Conservation (phyloP, 169 alveolate species). For the Cryptosporidium ubiquitum region DNA sequence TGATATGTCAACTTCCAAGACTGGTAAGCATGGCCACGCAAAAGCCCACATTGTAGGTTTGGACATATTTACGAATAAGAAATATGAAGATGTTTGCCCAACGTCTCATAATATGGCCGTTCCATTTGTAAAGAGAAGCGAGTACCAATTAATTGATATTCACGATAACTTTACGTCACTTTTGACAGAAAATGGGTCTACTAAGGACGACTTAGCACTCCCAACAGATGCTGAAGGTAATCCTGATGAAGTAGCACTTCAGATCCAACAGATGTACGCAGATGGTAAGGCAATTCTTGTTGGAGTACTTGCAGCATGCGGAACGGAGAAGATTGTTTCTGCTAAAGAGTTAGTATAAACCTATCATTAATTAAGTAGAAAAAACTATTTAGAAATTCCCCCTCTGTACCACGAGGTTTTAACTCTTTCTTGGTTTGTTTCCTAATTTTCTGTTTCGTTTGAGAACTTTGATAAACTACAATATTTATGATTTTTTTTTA, state of each 20-base stretch:
- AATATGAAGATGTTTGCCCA: slow-evolving; percentile 97
- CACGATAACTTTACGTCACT: slow-evolving; percentile 93
- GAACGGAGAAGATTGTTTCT: slow-evolving; percentile 88
- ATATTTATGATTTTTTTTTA: background rate
- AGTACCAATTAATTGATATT: slow-evolving; percentile 90
- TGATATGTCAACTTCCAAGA: slow-evolving; percentile 95
- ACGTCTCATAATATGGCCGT: slow-evolving; percentile 98
- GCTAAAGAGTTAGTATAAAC: slow-evolving; percentile 82
- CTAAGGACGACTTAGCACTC: slow-evolving; percentile 94
- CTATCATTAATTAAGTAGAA: background rate
- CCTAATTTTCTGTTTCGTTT: background rate
- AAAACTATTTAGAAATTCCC: background rate
- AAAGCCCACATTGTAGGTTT: slow-evolving; percentile 98
- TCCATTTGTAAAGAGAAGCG: slow-evolving; percentile 93
- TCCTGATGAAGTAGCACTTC: slow-evolving; percentile 90
- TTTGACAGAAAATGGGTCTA: slow-evolving; percentile 93
- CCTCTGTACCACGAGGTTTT: background rate
- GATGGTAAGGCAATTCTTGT: slow-evolving; percentile 89
- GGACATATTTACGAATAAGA: slow-evolving; percentile 97
- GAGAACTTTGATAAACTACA: background rate
- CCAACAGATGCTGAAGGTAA: slow-evolving; percentile 94
- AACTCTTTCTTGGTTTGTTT: background rate
- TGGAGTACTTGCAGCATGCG: slow-evolving; percentile 92
- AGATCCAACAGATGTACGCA: slow-evolving; percentile 84
- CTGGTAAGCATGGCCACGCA: slow-evolving; percentile 99